Base-by-base conservation (phyloP, 164 flowering plant genomes). In the Stephania yunnanensis region DNA sequence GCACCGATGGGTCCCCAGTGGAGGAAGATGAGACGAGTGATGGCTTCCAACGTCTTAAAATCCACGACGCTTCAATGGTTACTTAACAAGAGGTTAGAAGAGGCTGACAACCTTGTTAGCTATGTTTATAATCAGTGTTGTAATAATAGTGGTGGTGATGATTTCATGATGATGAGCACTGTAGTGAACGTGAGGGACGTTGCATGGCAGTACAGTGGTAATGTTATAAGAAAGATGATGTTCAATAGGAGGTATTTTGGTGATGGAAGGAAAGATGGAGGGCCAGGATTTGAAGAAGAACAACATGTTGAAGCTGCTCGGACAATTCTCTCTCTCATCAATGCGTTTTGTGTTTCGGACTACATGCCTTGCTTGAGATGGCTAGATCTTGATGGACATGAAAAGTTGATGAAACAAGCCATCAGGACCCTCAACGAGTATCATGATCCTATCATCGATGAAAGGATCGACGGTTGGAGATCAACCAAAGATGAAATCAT, bases 341-440 rank as follows among this genome's bases (percentile, higher is more conserved):
- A 78, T 50, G 78, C 81, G 3, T 83, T 81, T 45, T 50, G 77
- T 58, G 68, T 81, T 5, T 76, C 85, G 0, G 86, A 84, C 17
- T 83, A 81, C 76, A 31, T 83, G 66, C 81, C 84, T 7, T 55
- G 73, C 19, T 68, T 79, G 69, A 67, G 77, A 64, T 48, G 65
- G 52, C 44, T 82, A 11, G 90, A 86, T 76, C 68, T 87, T 29
- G 86, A 84, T 66, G 87, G 89, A 6, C 85, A 84, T 50, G 85
- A 84, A 71, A 81, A 71, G 71, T 71, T 73, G 15, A 71, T 81
- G 67, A 75, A 72, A 67, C 65, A 75, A 29, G 84, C 82, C 5
- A 25, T 55, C 1, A 55, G 15, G 20, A 66, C 61, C 20, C 61
- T 82, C 0, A 74, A 77, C 29, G 75, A 78, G 63, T 79, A 80